A percentile compares a stretch with the other conserved stretches of the same genome.
Conservation (phyloP, 2,329 filamentous ascomycete species). For the Sarocladiaceae sp. region DNA sequence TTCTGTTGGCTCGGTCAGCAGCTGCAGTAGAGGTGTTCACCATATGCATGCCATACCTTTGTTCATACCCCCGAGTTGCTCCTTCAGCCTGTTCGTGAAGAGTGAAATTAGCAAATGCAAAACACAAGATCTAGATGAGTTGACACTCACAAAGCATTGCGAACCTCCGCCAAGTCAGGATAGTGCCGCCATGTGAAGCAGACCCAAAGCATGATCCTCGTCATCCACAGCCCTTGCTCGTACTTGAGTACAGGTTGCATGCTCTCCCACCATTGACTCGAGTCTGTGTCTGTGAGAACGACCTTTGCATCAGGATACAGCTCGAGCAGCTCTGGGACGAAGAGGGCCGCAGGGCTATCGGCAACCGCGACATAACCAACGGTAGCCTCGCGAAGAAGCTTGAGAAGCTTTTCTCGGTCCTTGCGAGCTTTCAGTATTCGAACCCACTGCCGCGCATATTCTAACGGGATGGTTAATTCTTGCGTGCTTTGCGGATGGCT, state of each 20-base stretch:
- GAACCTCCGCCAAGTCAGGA: neutral
- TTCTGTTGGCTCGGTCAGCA: slow-evolving; percentile 4
- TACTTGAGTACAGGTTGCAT: slow-evolving; percentile 15
- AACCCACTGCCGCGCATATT: slow-evolving; percentile 9
- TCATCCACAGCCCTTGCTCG: slow-evolving; percentile 4
- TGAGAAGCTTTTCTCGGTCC: slow-evolving; percentile 21
- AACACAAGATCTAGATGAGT: too few relatives aligned
- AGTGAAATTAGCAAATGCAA: too few relatives aligned
- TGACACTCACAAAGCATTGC: neutral
- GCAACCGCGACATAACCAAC: slow-evolving; percentile 40
- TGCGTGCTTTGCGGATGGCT: neutral
- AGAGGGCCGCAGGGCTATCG: slow-evolving; percentile 34
- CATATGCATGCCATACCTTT: too few relatives aligned
- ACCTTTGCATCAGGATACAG: slow-evolving; percentile 43
- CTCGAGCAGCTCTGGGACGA: slow-evolving; percentile 38
- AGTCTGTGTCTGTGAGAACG: slow-evolving; percentile 32
- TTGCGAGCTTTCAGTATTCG: slow-evolving; percentile 4
- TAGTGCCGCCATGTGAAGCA: slow-evolving; percentile 13
- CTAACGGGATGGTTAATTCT: neutral
- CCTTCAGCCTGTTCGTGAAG: too few relatives aligned
- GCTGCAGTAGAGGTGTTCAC: neutral
- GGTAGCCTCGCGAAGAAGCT: slow-evolving; percentile 27
- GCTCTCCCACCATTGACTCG: slow-evolving; percentile 28
- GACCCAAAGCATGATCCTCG: slow-evolving; percentile 11
- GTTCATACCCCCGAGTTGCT: too few relatives aligned